These are phyloP conservation scores for Fusarium acutatum DNA, from an alignment of 2,329 filamentous ascomycete genomes.

Conservation along the genomic window DNA sequence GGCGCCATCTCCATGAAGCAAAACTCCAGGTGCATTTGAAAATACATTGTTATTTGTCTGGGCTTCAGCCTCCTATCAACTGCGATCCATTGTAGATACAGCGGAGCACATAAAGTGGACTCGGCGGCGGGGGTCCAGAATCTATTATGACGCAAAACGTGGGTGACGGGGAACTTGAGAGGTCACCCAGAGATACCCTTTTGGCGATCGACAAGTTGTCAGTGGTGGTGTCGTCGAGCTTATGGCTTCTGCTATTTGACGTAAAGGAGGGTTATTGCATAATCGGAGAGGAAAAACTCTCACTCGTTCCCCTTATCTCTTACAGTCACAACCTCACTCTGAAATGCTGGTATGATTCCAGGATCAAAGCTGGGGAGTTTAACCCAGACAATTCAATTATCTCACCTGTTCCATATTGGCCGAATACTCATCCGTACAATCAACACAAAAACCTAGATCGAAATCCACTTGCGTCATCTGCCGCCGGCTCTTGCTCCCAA, in stretches of 20 bases:
- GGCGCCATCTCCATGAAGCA: not conserved
- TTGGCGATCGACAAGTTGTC: conserved; percentile 7
- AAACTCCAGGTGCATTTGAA: not conserved
- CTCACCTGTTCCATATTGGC: not conserved
- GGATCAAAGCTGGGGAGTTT: not conserved
- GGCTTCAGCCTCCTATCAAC: not conserved
- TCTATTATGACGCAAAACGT: conserved; percentile 18
- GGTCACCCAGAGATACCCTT: not conserved
- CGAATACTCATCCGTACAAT: not conserved
- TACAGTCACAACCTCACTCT: not conserved
- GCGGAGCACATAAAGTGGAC: not conserved
- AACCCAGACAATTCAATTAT: not conserved
- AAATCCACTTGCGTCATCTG: conserved; percentile 5
- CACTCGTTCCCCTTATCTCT: not conserved
- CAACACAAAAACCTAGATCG: not conserved
- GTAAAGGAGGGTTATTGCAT: not conserved
- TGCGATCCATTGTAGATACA: not conserved
- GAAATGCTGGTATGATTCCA: not conserved
- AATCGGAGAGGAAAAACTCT: not conserved
- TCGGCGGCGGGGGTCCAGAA: not conserved
- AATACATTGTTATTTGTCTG: not conserved
- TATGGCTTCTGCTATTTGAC: conserved; percentile 3
- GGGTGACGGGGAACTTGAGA: not conserved
- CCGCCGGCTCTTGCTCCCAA: not conserved
- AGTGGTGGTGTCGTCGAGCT: not conserved